Conservation (phyloP, 2,329 filamentous ascomycete species). For the Nothophoma quercina region DNA sequence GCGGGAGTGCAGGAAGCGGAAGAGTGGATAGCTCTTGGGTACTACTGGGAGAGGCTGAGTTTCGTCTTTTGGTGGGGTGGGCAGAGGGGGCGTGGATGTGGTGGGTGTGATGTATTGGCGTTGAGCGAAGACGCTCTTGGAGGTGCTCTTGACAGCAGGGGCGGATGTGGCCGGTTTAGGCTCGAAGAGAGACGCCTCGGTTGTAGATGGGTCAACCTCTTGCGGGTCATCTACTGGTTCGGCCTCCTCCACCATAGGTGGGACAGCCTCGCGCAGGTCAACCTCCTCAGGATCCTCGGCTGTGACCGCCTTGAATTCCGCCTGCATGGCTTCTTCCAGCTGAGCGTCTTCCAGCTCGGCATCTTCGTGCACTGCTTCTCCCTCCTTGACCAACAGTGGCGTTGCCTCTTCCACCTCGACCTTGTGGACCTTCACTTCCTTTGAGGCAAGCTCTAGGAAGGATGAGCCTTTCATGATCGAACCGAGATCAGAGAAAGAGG, state of each 20-base stretch:
- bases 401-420: constrained; percentile 3
- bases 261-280: background rate
- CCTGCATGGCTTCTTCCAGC: constrained; percentile 10
- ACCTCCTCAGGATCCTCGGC: constrained; percentile 4
- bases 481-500: constrained; percentile 22
- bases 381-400: constrained; percentile 6
- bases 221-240: background rate
- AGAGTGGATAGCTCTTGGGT: constrained; percentile 71
- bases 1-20: constrained; percentile 76
- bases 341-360: background rate
- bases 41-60: constrained; percentile 45
- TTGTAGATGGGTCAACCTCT: background rate
- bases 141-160: constrained; percentile 14
- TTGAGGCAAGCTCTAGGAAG: constrained; percentile 20
- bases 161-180: constrained; percentile 16
- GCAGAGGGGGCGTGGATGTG: constrained; percentile 53
- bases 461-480: constrained; percentile 38
- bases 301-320: constrained; percentile 7
- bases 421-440: constrained; percentile 4
- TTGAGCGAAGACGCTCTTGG: constrained; percentile 28
- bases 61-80: constrained; percentile 21
- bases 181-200: constrained; percentile 39
- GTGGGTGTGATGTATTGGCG: constrained; percentile 54
- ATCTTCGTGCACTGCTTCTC: background rate
- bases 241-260: background rate